These are phyloP conservation scores for Claviceps sorghi DNA, from an alignment of 2,329 filamentous ascomycete genomes.

Conservation along the genomic window DNA sequence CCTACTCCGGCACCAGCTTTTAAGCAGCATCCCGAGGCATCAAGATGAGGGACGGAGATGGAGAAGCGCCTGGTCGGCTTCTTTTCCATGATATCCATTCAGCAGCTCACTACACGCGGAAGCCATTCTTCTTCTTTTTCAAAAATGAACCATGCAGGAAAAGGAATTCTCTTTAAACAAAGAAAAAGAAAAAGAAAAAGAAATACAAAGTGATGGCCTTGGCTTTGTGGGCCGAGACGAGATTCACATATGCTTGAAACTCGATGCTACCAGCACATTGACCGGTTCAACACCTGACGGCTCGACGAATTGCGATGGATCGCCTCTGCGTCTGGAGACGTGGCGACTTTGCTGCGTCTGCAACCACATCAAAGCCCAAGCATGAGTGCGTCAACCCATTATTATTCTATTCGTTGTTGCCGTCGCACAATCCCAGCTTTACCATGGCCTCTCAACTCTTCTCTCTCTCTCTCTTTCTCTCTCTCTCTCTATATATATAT, in stretches of 20 bases:
- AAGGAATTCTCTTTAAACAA: too few species aligned
- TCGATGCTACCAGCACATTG: slow-evolving; percentile 3
- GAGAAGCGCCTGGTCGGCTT: not conserved
- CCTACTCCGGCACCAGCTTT: slow-evolving; percentile 26
- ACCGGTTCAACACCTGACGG: not conserved
- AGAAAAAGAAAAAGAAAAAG: not conserved
- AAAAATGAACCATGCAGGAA: too few species aligned
- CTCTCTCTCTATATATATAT: too few species aligned
- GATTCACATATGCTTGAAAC: not conserved
- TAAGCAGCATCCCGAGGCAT: slow-evolving; percentile 10
- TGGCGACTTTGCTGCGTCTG: not conserved
- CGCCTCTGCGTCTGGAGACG: not conserved
- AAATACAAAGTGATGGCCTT: not conserved
- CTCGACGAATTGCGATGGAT: not conserved
- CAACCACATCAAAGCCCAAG: not conserved
- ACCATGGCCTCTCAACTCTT: slow-evolving; percentile 5
- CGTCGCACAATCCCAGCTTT: not conserved
- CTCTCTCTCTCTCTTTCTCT: too few species aligned
- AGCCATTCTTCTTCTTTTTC: not conserved
- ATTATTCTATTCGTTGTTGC: not conserved
- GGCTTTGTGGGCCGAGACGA: not conserved
- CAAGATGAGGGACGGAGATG: slow-evolving; percentile 1
- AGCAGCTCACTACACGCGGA: not conserved
- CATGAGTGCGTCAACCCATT: not conserved
- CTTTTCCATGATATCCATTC: not conserved